Conservation (phyloP, 306 rosid genomes). For the Datisca glomerata region DNA sequence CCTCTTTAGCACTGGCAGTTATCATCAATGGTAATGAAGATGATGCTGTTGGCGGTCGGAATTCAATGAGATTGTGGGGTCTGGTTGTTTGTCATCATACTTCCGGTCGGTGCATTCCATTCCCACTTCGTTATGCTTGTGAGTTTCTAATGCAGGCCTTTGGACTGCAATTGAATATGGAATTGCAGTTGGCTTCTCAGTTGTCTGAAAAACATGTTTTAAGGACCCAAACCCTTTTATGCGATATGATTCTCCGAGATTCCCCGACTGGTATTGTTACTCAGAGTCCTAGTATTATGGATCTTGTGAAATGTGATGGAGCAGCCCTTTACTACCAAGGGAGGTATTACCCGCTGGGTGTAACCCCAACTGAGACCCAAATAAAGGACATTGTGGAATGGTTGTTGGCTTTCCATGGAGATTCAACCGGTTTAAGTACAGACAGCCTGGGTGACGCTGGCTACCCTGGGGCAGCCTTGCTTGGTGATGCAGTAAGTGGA, state of each 20-base stretch:
- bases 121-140: slow-evolving; percentile 88
- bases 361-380: slow-evolving; percentile 69
- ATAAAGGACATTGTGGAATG: slow-evolving; percentile 81
- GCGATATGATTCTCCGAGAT: slow-evolving; percentile 95
- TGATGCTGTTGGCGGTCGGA: slow-evolving; percentile 38
- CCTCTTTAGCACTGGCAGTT: slow-evolving; percentile 81
- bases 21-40: slow-evolving; percentile 72
- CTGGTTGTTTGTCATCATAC: slow-evolving; percentile 97
- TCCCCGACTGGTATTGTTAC: slow-evolving; percentile 80
- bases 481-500: slow-evolving; percentile 93
- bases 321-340: slow-evolving; percentile 71
- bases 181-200: slow-evolving; percentile 67
- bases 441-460: slow-evolving; percentile 97
- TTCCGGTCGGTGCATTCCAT: slow-evolving; percentile 73
- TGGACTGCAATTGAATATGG: slow-evolving; percentile 91
- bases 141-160: slow-evolving; percentile 97
- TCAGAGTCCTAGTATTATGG: slow-evolving; percentile 90
- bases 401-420: slow-evolving; percentile 73
- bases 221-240: slow-evolving; percentile 84
- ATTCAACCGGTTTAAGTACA: slow-evolving; percentile 92
- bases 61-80: slow-evolving; percentile 75
- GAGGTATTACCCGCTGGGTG: slow-evolving; percentile 59
- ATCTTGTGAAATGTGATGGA: slow-evolving; percentile 88
- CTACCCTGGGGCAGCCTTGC: slow-evolving; percentile 75
- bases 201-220: slow-evolving; percentile 73